A percentile compares a stretch with the other conserved stretches of the same genome.
Evolutionary conservation across 495 filamentous ascomycete species (phyloP).

Genomic region (Neurospora pannonica): DNA sequence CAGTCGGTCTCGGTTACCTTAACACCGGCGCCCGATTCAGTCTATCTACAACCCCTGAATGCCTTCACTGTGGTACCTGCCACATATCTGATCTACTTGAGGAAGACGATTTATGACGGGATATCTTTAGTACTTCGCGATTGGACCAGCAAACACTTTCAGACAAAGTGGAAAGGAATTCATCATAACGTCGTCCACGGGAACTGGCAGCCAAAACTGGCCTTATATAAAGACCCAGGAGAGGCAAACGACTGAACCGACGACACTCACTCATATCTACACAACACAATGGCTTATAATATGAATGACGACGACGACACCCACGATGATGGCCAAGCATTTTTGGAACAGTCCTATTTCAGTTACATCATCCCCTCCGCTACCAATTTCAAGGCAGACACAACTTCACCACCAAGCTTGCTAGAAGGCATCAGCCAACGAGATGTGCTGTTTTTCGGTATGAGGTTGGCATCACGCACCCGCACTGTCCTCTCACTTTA

Average conservation of each 20-base stretch:
- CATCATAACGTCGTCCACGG: neutral
- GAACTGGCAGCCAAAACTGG: neutral
- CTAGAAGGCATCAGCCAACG: conserved; percentile 34
- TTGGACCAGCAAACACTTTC: neutral
- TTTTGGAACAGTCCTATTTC: conserved; percentile 63
- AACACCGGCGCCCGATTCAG: neutral
- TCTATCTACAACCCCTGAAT: neutral
- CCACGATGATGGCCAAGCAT: conserved; percentile 30
- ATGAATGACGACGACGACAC: neutral
- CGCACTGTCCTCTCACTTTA: conserved; percentile 37
- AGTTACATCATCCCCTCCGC: conserved; percentile 70
- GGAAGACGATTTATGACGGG: neutral
- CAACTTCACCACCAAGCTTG: conserved; percentile 23
- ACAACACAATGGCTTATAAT: conserved; percentile 11
- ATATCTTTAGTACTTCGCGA: neutral
- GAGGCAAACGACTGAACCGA: neutral
- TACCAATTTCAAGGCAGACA: conserved; percentile 55
- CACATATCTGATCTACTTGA: neutral
- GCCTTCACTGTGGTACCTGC: neutral
- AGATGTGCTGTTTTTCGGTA: conserved; percentile 60
- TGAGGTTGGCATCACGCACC: conserved; percentile 22
- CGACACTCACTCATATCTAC: neutral
- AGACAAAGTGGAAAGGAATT: neutral
- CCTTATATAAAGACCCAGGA: neutral
- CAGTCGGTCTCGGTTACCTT: neutral